Base-by-base conservation (phyloP, 208 protist genomes). In the Crithidia bombi region DNA sequence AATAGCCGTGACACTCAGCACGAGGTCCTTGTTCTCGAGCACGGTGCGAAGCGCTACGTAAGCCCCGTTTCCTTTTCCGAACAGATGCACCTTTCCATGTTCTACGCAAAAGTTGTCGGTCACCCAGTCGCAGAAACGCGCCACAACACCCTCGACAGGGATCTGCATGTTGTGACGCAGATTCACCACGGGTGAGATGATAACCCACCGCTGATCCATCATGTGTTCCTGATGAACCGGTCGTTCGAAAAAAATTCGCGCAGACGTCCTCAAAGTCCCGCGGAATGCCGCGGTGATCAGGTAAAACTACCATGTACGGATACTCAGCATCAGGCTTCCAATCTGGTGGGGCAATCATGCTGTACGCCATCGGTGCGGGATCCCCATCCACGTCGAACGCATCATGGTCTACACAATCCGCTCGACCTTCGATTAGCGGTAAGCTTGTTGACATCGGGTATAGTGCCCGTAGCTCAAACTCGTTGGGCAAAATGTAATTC, bases 261-360 rank as follows among this genome's bases (percentile, higher is more conserved):
- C 90, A 95, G 19, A 95, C 85, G 65, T 95, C 90, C 61, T 93
- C 90, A 78, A 95, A 95, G 69, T 95, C 90, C 1, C 84, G 76
- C 12, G 81, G 76, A 49, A 92, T 70, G 30, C 90, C 90, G 19
- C 87, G 59, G 61, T 93, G 86, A 61, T 95, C 87, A 1, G 87
- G 81, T 11, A 93, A 75, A 9, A 92, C 87, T 17, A 95, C 83
- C 82, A 95, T 89, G 64, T 90, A 95, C 19, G 87, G 90, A 63
- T 88, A 85, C 61, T 90, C 82, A 21, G 72, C 26, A 21, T 87
- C 79, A 21, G 77, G 69, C 23, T 73, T 76, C 83, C 83, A 95
- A 41, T 82, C 78, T 43, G 75, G 78, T 5, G 90, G 90, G 5
- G 77, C 63, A n/a, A 95, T 54, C 85, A 93, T 92, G 41, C 78